These are phyloP conservation scores for Eucalyptus sideroxylon DNA, from an alignment of 345 rosid genomes.

Conservation along the genomic window DNA sequence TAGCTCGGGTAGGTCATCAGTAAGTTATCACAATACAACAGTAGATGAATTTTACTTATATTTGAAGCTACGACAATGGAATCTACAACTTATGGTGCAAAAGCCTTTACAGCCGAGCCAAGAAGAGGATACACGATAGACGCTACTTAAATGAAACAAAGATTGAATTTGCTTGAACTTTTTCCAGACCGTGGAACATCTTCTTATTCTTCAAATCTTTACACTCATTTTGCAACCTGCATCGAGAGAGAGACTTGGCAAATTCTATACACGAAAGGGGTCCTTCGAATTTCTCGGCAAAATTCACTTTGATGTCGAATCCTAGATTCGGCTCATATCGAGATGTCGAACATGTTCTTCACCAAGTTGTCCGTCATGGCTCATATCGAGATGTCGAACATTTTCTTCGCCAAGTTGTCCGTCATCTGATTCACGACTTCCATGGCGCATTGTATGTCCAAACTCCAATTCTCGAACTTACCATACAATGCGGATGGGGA, in stretches of 20 bases:
- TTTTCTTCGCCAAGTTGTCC: too few species aligned
- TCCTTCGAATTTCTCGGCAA: not conserved
- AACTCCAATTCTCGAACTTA: not conserved
- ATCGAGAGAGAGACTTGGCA: not conserved
- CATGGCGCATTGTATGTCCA: slow-evolving; percentile 5
- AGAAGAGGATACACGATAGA: not conserved
- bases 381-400: too few species aligned
- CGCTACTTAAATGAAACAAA: not conserved
- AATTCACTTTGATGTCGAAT: not conserved
- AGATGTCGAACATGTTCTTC: slow-evolving; percentile 24
- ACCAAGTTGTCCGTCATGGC: slow-evolving; percentile 23
- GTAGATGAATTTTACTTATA: not conserved
- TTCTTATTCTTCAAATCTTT: not conserved
- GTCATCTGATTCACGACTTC: slow-evolving; percentile 5
- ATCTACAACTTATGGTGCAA: not conserved
- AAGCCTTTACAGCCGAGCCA: not conserved
- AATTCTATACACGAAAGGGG: not conserved
- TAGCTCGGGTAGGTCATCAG: not conserved
- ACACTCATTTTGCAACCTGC: not conserved
- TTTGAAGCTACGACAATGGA: not conserved
- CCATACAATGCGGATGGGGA: slow-evolving; percentile 1
- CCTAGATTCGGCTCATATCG: slow-evolving; percentile 3
- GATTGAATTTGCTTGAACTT: not conserved
- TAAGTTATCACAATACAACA: not conserved
- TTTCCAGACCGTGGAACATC: not conserved